Evolutionary conservation across 305 asterid genomes (phyloP), one percentile per base, ranked within the genome.

Genomic region (Andrographis paniculata): DNA sequence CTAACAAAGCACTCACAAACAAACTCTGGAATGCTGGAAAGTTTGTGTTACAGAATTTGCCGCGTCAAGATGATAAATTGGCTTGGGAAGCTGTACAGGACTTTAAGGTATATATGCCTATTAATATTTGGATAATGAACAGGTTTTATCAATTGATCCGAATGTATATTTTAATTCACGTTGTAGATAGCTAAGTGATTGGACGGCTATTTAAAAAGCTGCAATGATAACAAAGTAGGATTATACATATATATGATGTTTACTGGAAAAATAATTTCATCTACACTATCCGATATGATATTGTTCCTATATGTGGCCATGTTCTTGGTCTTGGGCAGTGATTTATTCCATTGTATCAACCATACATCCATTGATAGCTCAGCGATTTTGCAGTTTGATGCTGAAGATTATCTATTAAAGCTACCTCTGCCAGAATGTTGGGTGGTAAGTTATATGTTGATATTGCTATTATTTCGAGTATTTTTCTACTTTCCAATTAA

Each of bases 1-100:
- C 99, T 61, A 91, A 73, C 71, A 91, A 86, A 82, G 96, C 94
- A 27, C 86, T 91, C 73, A 86, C 95, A 71, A 91, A 91, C 79
- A 91, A 91, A 75, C 69, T 91, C 33, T 91, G 99, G 99, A 91
- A 91, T 65, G 99, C 96, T 64, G 99, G 95, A 68, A 91, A 86
- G 78, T 91, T 91, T 63, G 64, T 91, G 70, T 61, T 91, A 66
- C 96, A 84, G 70, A 91, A 86, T 73, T 66, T 91, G 72, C 98
- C 98, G 22, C 60, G 42, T 64, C 87, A 73, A 67, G 78, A 61
- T 65, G 93, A 83, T 64, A 22, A 41, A 50, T 62, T 92, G 60
- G 81, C 94, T 67, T 74, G 95, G 94, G 68, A 68, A 63, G 68
- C 75, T 61, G 54, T 86, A 54, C 64, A 59, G 61, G 73, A 63